A percentile compares a stretch with the other conserved stretches of the same genome.
Evolutionary conservation across 768 basidiomycete species (phyloP).

Genomic region (Termitomyces sp.): DNA sequence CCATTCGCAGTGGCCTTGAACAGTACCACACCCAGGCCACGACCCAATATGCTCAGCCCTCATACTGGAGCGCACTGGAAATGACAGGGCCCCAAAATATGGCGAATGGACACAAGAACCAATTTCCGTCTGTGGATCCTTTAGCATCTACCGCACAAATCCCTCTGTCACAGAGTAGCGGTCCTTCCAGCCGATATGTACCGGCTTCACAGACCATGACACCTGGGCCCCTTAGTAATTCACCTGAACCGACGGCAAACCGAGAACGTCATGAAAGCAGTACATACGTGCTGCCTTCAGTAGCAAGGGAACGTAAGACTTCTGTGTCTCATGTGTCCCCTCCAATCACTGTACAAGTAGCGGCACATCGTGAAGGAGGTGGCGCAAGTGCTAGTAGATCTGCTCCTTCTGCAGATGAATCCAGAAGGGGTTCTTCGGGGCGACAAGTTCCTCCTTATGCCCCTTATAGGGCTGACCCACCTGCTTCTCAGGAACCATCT

Average conservation of each 20-base stretch:
- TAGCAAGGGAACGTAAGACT: conserved; percentile 6
- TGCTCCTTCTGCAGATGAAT: neutral
- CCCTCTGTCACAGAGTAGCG: conserved; percentile 11
- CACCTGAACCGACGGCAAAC: neutral
- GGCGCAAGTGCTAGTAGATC: neutral
- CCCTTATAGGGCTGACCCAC: neutral
- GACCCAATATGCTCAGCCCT: neutral
- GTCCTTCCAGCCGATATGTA: conserved; percentile 12
- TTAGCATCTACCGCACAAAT: conserved; percentile 2
- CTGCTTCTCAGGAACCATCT: neutral
- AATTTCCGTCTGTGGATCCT: conserved; percentile 3
- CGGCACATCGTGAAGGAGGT: neutral
- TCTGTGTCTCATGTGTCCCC: conserved; percentile 8
- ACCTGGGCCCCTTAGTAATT: neutral
- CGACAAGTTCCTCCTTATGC: conserved; percentile 1
- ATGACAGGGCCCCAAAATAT: neutral
- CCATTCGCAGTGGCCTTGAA: conserved; percentile 16
- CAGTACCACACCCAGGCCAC: conserved; percentile 9
- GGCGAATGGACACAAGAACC: neutral
- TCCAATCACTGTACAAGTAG: neutral
- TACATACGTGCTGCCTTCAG: conserved; percentile 3
- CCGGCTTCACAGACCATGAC: conserved; percentile 17
- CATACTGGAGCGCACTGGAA: conserved; percentile 4
- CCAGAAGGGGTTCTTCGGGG: neutral
- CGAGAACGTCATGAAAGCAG: conserved; percentile 4